Percentiles rank a stretch among this genome's conserved stretches.
Evolutionary conservation across 2,329 filamentous ascomycete genomes (phyloP).

Genomic region (Calonectria pteridis): DNA sequence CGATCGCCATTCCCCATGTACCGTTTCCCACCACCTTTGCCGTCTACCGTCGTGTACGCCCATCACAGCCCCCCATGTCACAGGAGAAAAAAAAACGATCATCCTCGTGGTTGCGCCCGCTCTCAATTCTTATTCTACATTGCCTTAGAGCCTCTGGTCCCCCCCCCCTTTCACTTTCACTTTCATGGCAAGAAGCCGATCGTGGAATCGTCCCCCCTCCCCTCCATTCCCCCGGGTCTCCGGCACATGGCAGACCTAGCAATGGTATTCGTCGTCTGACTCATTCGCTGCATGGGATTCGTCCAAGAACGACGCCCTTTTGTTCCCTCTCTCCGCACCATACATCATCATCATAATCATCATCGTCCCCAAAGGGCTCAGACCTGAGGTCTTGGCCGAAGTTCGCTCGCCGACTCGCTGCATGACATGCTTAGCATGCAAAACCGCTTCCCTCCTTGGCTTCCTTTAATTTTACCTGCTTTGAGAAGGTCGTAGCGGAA

Average conservation of each 20-base stretch:
- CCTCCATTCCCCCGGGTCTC: constrained; percentile 12
- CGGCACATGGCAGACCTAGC: not conserved
- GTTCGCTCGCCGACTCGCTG: not conserved
- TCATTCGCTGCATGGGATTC: not conserved
- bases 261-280: constrained; percentile 5
- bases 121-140: not conserved
- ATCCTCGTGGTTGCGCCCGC: constrained; percentile 5
- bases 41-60: not conserved
- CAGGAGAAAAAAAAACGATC: not conserved
- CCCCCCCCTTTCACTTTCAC: not conserved
- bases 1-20: constrained; percentile 22
- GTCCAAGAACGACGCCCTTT: not conserved
- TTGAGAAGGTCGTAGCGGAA: constrained; percentile 43
- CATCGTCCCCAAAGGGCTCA: not conserved
- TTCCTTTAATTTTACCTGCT: constrained; percentile 24
- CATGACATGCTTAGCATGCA: not conserved
- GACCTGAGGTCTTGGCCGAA: not conserved
- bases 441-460: not conserved
- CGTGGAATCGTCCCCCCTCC: constrained; percentile 1
- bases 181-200: not conserved
- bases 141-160: not conserved
- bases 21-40: constrained; percentile 15
- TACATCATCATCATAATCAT: too few relatives aligned
- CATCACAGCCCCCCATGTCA: constrained; percentile 7
- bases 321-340: not conserved